Evolutionary conservation across 352 stramenopile genomes (phyloP), one percentile per base, ranked within the genome.

Genomic region (Globisporangium echinulatum): DNA sequence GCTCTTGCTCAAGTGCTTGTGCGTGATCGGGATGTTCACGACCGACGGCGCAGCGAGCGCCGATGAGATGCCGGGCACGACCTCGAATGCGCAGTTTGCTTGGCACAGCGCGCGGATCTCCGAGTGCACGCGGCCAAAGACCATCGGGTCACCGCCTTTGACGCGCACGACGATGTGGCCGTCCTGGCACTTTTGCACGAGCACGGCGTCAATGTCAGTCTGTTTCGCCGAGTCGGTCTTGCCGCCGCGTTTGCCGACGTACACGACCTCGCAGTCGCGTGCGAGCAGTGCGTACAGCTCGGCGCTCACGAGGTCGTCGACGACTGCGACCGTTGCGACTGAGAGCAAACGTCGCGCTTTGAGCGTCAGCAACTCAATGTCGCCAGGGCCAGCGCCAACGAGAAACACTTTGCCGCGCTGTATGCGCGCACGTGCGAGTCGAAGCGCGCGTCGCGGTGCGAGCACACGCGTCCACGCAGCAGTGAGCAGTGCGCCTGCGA

Each of bases 111-210:
- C 64, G 9, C 72, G 79, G 56, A 89, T 86, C 67, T 89, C 79
- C 43, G 79, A 87, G 71, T 85, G 76, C 37, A 89, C 77, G 60
- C 79, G 78, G 55, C 75, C 80, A 47, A 90, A 90, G 49, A 90
- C 72, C 72, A 90, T 85, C 9, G 80, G 78, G 57, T 90, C 80
- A 25, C 80, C 80, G 54, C 80, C 80, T 55, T 88, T 90, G 49
- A 90, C 67, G 1, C 80, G 75, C 47, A 88, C 77, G 37, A 90
- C 80, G 17, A 88, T 64, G 56, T 87, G 72, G 52, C 73, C 72
- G 15, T 46, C 54, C 13, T 69, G 75, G 69, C 72, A 73, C 52
- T 82, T 83, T 54, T 62, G 51, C 56, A 88, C 80, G 42, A 90
- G 53, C 14, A 87, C 67, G 51, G 72, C 68, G 65, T 90, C 75